phyloP scores from a whole-genome alignment of 1,284 basidiomycete genomes.

The Malassezia vespertilionis region DNA sequence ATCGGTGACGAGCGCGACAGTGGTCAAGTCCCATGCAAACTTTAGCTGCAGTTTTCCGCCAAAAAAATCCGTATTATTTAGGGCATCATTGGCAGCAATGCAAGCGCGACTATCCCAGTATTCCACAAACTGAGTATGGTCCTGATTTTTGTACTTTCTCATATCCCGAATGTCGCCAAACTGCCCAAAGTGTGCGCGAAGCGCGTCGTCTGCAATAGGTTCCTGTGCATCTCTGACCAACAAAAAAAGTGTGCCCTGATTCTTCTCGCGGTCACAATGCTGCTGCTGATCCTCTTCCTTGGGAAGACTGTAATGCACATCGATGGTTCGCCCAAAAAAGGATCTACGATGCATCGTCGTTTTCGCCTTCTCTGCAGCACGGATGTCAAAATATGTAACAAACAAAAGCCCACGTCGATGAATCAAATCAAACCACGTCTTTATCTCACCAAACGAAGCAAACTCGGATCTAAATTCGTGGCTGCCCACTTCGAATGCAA shows the following conservation, averaged over 20 bases:
- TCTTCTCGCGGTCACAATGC: slow-evolving; percentile 70
- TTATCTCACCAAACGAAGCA: slow-evolving; percentile 84
- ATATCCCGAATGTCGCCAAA: slow-evolving; percentile 83
- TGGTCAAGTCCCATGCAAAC: slow-evolving; percentile 66
- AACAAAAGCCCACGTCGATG: slow-evolving; percentile 91
- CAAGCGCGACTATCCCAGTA: slow-evolving; percentile 50
- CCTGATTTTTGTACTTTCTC: slow-evolving; percentile 42
- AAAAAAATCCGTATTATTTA: slow-evolving; percentile 65
- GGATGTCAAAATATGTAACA: slow-evolving; percentile 83
- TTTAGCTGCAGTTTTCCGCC: slow-evolving; percentile 77
- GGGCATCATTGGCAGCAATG: slow-evolving; percentile 66
- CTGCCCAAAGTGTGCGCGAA: slow-evolving; percentile 67
- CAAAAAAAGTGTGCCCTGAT: slow-evolving; percentile 77
- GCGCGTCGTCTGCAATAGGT: slow-evolving; percentile 67
- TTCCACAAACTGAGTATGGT: slow-evolving; percentile 23
- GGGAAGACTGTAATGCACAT: slow-evolving; percentile 92
- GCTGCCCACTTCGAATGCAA: slow-evolving; percentile 11
- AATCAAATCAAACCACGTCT: slow-evolving; percentile 90
- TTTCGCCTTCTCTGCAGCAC: slow-evolving; percentile 78
- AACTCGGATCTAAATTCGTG: slow-evolving; percentile 59
- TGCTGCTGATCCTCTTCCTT: slow-evolving; percentile 65
- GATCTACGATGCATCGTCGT: slow-evolving; percentile 55
- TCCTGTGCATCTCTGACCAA: slow-evolving; percentile 61
- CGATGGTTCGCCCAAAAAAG: slow-evolving; percentile 57
- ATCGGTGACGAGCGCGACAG: slow-evolving; percentile 16